Base-by-base conservation (phyloP, 202 grass and related monocot species). In the Digitaria exilis region DNA sequence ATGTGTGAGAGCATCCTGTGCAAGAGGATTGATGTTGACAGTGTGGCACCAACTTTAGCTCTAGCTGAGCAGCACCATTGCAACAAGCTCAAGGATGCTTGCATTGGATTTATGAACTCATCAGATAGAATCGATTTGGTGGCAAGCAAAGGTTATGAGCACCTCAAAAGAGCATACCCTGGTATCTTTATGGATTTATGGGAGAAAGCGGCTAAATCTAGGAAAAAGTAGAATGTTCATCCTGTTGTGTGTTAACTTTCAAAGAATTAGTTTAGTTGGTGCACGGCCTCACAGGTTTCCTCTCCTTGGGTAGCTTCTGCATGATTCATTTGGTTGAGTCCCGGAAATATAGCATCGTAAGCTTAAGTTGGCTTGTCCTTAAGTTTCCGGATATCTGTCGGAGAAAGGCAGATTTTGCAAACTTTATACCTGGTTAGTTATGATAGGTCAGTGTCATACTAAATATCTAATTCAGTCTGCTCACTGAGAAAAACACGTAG, bases 51-150 rank as follows among this genome's bases (percentile, higher is more conserved):
- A 30, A 19, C 28, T 19, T 64, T 64, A 64, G 61, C 16, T 34
- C 61, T 35, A 4, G 61, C 61, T 35, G 63, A 66, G 9, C 63
- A 66, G 32, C 63, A 66, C 19, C 32, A 66, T 12, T 39, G 63
- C 18, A 35, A 66, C 3, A 66, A n/a, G 63, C 63, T 66, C 18
- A 66, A 66, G 37, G 17, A 65, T 21, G 62, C 62, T 37, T 65
- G 62, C 62, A 65, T 65, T 65, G 62, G 31, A 65, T 65, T 65
- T 37, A 65, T 65, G 17, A 65, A 3, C 18, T 65, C 62, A 21
- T 1, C 1, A 0, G 7, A 65, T 35, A 35, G 19, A 65, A 8
- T 21, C 3, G 17, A 65, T 65, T 7, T 65, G 8, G 18, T 65
- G 17, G 31, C 16, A 37, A 65, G 31, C 62, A 65, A 65, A 21